phyloP scores from a whole-genome alignment of 495 filamentous ascomycete species.

The Penicillium canescens region DNA sequence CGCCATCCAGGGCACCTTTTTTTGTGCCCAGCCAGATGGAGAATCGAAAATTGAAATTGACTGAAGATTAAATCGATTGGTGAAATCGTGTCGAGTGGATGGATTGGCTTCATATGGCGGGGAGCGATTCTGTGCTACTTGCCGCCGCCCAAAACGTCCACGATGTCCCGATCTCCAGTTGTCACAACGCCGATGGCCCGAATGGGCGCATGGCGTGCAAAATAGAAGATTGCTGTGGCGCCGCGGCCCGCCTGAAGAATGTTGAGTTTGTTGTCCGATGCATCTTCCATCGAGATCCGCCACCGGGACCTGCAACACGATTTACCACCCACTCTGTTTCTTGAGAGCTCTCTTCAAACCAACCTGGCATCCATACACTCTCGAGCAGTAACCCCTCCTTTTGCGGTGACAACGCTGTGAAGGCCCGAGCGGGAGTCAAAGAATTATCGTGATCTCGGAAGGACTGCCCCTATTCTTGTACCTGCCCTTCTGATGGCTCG shows the following conservation, averaged over 20 bases:
- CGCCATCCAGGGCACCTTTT: constrained; percentile 1
- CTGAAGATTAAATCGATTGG: background rate
- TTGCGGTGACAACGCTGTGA: background rate
- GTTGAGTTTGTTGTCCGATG: no score
- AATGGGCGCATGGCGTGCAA: background rate
- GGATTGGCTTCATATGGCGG: background rate
- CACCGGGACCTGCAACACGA: background rate
- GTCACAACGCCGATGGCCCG: background rate
- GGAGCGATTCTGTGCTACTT: background rate
- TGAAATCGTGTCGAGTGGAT: background rate
- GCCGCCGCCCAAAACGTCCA: background rate
- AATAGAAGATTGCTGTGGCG: no score
- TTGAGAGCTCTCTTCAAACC: background rate
- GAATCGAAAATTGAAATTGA: background rate
- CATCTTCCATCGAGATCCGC: background rate
- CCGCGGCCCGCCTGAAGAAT: no score
- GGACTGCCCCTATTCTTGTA: constrained; percentile 7
- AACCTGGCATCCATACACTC: background rate
- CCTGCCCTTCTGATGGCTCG: background rate
- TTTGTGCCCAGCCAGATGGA: background rate
- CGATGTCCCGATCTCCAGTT: background rate
- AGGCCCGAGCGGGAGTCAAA: background rate
- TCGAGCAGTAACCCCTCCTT: background rate
- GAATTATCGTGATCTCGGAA: constrained; percentile 4
- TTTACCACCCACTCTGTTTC: background rate